phyloP scores from a whole-genome alignment of 495 filamentous ascomycete genomes.

The Daldinia loculata region DNA sequence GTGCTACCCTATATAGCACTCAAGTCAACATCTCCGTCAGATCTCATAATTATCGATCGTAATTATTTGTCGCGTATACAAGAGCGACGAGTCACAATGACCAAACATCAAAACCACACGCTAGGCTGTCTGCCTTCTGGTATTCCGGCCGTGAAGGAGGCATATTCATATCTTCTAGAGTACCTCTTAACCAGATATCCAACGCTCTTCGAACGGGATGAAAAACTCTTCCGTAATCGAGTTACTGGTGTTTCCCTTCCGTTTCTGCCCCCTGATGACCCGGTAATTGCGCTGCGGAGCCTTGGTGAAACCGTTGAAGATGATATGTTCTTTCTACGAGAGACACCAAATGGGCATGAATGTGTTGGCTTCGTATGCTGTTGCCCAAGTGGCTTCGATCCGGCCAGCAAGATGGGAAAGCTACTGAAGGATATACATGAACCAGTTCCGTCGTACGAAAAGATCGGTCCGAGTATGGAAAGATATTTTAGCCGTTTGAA shows the following conservation, averaged over 20 bases:
- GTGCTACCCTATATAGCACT: slow-evolving; percentile 41
- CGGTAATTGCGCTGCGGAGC: slow-evolving; percentile 53
- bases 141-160: slow-evolving; percentile 64
- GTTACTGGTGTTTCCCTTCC: slow-evolving; percentile 58
- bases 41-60: slow-evolving; percentile 72
- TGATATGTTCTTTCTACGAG: slow-evolving; percentile 79
- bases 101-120: slow-evolving; percentile 57
- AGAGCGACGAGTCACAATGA: slow-evolving; percentile 61
- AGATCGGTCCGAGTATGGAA: slow-evolving; percentile 80
- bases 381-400: slow-evolving; percentile 77
- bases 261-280: slow-evolving; percentile 42
- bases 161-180: slow-evolving; percentile 71
- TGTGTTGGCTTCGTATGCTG: slow-evolving; percentile 74
- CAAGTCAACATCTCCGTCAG: slow-evolving; percentile 62
- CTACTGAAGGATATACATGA: slow-evolving; percentile 72
- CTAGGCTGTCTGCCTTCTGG: slow-evolving; percentile 56
- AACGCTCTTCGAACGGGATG: slow-evolving; percentile 60
- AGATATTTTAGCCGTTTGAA: slow-evolving; percentile 70
- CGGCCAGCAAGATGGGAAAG: slow-evolving; percentile 68
- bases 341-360: slow-evolving; percentile 63
- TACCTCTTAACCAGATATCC: slow-evolving; percentile 76
- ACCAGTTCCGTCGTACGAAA: slow-evolving; percentile 76
- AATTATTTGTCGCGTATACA: slow-evolving; percentile 67
- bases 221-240: slow-evolving; percentile 52
- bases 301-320: slow-evolving; percentile 72